Evolutionary conservation across 371 early-diverging fungal species (phyloP), one percentile per base, ranked within the genome.

Genomic region (Apophysomyces ossiformis): DNA sequence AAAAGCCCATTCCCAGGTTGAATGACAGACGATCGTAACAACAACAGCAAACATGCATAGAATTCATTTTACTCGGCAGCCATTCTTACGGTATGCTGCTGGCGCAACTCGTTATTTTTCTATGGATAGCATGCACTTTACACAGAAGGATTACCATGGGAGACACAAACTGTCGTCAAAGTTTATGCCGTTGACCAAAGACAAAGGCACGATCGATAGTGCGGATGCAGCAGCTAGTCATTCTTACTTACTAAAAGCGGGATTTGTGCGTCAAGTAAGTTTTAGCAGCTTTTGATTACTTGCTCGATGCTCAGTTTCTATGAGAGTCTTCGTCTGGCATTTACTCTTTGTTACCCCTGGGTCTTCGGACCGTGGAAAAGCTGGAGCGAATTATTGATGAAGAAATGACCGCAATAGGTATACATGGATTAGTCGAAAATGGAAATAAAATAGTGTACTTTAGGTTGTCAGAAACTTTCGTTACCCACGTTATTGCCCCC

Each of bases 311-410:
- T 64, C 7, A 35, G 32, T 61, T 9, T n/a, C 36, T 44, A 18
- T 21, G 26, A 1, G 16, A 90, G 89, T 89, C 91, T 11, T 83
- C 89, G 11, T 85, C 95, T 5, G 96, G 96, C 2, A 87, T 95
- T 32, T 95, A 89, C 81, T 87, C 89, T 1, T 76, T 94, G 18
- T 73, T 96, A 56, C 96, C 96, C 8, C 72, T 92, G 32, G 96
- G 90, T 2, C 79, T 93, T 26, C 80, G 93, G 12, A 87, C 88
- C 1, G 66, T 94, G 7, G 81, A 79, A 56, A 94, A 94, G 73
- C 77, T 96, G 16, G 90, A 91, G 67, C 61, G 57, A 1, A 89
- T 96, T 38, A 89, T 96, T 64, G 93, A 94, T 68, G 81, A 87
- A 37, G 95, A 95, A 72, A 87, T 96, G 88, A 78, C 81, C 41